Evolutionary conservation across 176 grass and related monocot species (phyloP).

Genomic region (Sorghum bicolor): DNA sequence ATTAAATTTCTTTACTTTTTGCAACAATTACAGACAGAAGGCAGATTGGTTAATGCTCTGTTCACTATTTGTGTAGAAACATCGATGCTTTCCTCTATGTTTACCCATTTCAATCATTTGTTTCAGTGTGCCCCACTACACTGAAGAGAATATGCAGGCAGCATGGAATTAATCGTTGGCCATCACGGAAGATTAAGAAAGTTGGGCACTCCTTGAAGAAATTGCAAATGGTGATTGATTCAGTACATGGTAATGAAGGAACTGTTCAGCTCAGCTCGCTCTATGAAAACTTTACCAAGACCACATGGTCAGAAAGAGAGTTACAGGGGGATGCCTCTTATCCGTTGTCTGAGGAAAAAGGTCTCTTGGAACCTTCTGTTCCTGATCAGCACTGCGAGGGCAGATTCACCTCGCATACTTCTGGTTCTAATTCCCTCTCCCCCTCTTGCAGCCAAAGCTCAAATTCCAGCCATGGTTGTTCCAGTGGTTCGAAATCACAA

Average conservation of each 20-base stretch:
- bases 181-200: constrained; percentile 98
- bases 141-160: constrained; percentile 97
- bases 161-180: constrained; percentile 92
- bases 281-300: constrained; percentile 88
- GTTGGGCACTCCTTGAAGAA: constrained; percentile 90
- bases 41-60: not conserved
- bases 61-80: constrained; percentile 19
- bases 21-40: not conserved
- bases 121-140: constrained; percentile 96
- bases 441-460: constrained; percentile 76
- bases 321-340: constrained; percentile 20
- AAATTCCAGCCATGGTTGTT: constrained; percentile 65
- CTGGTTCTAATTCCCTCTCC: constrained; percentile 72
- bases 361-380: constrained; percentile 46
- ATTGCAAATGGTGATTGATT: constrained; percentile 92
- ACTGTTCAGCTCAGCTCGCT: constrained; percentile 74
- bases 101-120: constrained; percentile 13
- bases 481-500: constrained; percentile 44
- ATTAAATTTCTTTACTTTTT: not conserved
- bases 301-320: constrained; percentile 66
- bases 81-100: not conserved
- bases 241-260: constrained; percentile 71
- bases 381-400: constrained; percentile 31
- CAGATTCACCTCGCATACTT: constrained; percentile 48
- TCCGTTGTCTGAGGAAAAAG: constrained; percentile 47